Conservation (phyloP, 108 stramenopile species). For the Cyclotella baltica region DNA sequence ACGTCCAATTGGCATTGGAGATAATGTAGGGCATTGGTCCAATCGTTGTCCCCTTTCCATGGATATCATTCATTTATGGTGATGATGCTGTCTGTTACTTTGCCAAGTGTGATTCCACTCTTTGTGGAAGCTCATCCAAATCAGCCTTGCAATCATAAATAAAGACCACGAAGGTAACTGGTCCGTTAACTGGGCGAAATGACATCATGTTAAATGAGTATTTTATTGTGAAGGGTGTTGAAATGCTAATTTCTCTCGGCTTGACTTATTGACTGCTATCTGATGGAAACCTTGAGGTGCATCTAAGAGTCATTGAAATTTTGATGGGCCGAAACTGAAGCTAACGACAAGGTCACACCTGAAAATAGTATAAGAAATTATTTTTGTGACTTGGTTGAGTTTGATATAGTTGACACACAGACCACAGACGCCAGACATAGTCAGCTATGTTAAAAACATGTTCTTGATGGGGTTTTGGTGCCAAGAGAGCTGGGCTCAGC, state of each 20-base stretch:
- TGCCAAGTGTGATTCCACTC: not conserved
- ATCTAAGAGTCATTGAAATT: not conserved
- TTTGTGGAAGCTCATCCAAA: not conserved
- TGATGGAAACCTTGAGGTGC: too few species aligned
- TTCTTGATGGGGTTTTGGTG: too few species aligned
- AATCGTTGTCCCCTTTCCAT: not conserved
- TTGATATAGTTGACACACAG: not conserved
- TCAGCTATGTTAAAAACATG: not conserved
- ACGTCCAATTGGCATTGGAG: not conserved
- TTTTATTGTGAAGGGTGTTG: not conserved
- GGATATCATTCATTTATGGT: too few species aligned
- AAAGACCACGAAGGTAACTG: too few species aligned
- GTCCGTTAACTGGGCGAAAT: too few species aligned
- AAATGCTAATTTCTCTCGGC: not conserved
- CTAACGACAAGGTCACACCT: not conserved
- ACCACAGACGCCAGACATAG: not conserved
- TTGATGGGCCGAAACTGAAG: not conserved
- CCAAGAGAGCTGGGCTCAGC: not conserved
- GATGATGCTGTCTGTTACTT: not conserved
- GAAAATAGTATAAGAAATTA: too few species aligned
- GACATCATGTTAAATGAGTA: not conserved
- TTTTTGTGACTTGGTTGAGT: not conserved
- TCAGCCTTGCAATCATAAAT: too few species aligned
- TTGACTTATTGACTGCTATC: not conserved
- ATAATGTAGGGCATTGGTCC: not conserved